Evolutionary conservation across 2,329 filamentous ascomycete species (phyloP).

Genomic region (Dactylellina leptospora): DNA sequence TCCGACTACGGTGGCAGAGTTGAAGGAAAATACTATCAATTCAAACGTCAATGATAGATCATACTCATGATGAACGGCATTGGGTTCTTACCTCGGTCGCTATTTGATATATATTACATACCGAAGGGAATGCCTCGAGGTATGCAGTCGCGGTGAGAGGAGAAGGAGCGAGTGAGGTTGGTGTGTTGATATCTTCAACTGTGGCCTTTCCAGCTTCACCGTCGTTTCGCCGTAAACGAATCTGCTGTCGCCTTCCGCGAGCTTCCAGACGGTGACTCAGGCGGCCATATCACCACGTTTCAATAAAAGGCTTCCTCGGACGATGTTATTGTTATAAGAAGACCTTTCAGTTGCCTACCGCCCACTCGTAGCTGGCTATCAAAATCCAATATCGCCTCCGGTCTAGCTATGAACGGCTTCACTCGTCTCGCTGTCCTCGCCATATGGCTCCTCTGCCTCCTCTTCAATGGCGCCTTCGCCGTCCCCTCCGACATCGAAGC

Average conservation of each 20-base stretch:
- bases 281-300: slow-evolving; percentile 30
- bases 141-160: too few species aligned
- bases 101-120: too few species aligned
- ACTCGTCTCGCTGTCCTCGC: slow-evolving; percentile 31
- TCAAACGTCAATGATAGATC: too few species aligned
- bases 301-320: background rate
- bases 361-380: too few species aligned
- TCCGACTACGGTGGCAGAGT: slow-evolving; percentile 11
- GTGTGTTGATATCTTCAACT: background rate
- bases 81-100: too few species aligned
- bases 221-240: background rate
- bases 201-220: slow-evolving; percentile 4
- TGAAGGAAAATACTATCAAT: too few species aligned
- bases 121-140: too few species aligned
- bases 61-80: too few species aligned
- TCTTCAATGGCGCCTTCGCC: slow-evolving; percentile 38
- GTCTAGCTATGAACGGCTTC: slow-evolving; percentile 42
- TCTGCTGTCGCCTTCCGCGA: background rate
- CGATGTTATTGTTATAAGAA: slow-evolving; percentile 4
- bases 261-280: slow-evolving; percentile 18
- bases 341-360: too few species aligned
- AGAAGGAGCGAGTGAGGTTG: too few species aligned
- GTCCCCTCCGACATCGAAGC: background rate
- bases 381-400: too few species aligned
- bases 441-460: slow-evolving; percentile 41